Base-by-base conservation (phyloP, 2,329 filamentous ascomycete genomes). In the Phyllosticta citrichinensis region DNA sequence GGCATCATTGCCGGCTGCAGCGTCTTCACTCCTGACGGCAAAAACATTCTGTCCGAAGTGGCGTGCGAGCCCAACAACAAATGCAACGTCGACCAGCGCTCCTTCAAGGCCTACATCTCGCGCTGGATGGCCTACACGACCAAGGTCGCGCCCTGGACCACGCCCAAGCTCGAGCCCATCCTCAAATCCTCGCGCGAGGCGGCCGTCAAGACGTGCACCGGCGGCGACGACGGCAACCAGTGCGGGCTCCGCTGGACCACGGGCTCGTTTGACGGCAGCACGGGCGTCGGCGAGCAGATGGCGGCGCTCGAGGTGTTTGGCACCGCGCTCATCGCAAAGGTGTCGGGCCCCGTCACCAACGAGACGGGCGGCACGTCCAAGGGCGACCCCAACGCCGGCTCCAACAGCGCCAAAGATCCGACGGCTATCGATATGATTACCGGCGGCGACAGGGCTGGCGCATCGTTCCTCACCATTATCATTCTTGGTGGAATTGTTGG, bases 361-460 rank as follows among this genome's bases (percentile, higher is more conserved):
- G 66, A 67, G 0, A 81, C 77, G 14, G 83, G 83, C 56, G 82
- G 81, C 58, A 81, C 77, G 19, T 79, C 74, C 27, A 65, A 70
- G 63, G 79, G 81, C 22, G 71, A 84, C 61, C 74, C 76, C 3
- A 69, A 64, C 35, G 76, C 75, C 9, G 76, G 76, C 54, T 55
- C 63, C 61, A 66, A 72, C 57, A 65, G 65, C 17, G 68, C 71
- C 53, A 66, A 66, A 40, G 66, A 68, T 0, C 69, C 74, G 8
- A 62, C 70, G 22, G 65, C 61, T 1, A 70, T 69, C 61, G 64
- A 70, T 33, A 25, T 52, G 2, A 79, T 86, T 35, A 83, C 82
- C 2, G 78, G 78, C 1, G 84, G 79, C 8, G 88, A 92, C 68
- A 83, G 78, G 64, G 87, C 83, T 6, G 89, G 87, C 11, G 88